Base-by-base conservation (phyloP, 192 early-diverging fungal genomes). In the Linnemannia hyalina region DNA sequence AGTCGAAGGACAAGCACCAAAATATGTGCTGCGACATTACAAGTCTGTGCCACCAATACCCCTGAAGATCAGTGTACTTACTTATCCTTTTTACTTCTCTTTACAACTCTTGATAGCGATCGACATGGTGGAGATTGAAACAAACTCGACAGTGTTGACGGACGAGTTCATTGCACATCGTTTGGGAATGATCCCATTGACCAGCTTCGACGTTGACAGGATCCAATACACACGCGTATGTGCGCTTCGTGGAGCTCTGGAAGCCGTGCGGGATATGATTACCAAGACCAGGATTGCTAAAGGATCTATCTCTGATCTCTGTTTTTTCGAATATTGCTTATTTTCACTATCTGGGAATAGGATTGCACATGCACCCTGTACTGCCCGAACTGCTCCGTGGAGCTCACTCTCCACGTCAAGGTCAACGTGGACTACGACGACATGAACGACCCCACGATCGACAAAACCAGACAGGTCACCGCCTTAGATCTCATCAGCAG, bases 151-250 rank as follows among this genome's bases (percentile, higher is more conserved):
- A 1, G 96, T 98, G 20, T 91, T 99, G 11, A 94, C 97, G 9
- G 98, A 99, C 90, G 98, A 99, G 85, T 98, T 97, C 85, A 90
- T 99, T 73, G 96, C 97, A 9, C 98, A 99, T 88, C 92, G 98
- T 40, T 90, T 99, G 68, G 98, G 98, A 49, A 91, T 99, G 90
- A 95, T 99, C 29, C 97, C 98, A 3, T 89, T 99, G 73, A 91
- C 93, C 65, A 97, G 96, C 63, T 92, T 92, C 41, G 94, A 93
- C 72, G 95, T 94, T 46, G 93, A 95, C 38, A 88, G 93, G 85
- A 93, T 99, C 74, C 95, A 94, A 82, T 97, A 98, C 86, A 95
- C 97, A 69, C 85, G 92, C 73, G 93, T 92, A 88, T 76, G 89
- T 76, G 26, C 29, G 26, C 4, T 32, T 44, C 23, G 22, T 29